phyloP scores from a whole-genome alignment of 345 rosid species.

The Pistacia integerrima region DNA sequence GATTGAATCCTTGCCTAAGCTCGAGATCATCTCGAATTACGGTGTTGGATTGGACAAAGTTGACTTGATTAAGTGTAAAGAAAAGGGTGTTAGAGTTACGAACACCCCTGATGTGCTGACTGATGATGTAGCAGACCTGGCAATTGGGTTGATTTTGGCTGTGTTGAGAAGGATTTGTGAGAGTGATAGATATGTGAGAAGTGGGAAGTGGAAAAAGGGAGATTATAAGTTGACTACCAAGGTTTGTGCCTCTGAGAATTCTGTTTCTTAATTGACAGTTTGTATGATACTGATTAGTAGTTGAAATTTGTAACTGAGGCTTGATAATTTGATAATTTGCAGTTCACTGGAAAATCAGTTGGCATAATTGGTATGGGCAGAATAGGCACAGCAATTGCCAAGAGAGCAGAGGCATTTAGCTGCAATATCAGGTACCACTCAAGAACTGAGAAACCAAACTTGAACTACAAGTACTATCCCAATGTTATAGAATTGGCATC shows the following conservation, averaged over 20 bases:
- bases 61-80: conserved; percentile 50
- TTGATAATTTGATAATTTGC: background rate
- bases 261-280: background rate
- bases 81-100: conserved; percentile 57
- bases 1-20: conserved; percentile 48
- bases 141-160: conserved; percentile 52
- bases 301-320: too few relatives aligned
- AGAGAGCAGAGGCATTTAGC: conserved; percentile 72
- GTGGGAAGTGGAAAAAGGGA: conserved; percentile 45
- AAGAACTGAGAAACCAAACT: conserved; percentile 47
- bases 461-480: conserved; percentile 53
- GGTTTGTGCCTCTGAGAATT: conserved; percentile 31
- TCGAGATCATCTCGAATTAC: conserved; percentile 55
- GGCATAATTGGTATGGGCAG: conserved; percentile 75
- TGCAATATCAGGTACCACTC: conserved; percentile 65
- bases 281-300: background rate
- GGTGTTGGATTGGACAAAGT: conserved; percentile 65
- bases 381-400: conserved; percentile 67
- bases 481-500: conserved; percentile 52
- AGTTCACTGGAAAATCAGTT: conserved; percentile 68
- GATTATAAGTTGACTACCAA: conserved; percentile 41
- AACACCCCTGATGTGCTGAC: conserved; percentile 68
- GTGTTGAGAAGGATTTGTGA: conserved; percentile 52
- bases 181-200: conserved; percentile 48
- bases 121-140: conserved; percentile 60